These are phyloP conservation scores for Cutaneotrichosporon spelunceum DNA, from an alignment of 1,284 basidiomycete genomes.

Conservation along the genomic window DNA sequence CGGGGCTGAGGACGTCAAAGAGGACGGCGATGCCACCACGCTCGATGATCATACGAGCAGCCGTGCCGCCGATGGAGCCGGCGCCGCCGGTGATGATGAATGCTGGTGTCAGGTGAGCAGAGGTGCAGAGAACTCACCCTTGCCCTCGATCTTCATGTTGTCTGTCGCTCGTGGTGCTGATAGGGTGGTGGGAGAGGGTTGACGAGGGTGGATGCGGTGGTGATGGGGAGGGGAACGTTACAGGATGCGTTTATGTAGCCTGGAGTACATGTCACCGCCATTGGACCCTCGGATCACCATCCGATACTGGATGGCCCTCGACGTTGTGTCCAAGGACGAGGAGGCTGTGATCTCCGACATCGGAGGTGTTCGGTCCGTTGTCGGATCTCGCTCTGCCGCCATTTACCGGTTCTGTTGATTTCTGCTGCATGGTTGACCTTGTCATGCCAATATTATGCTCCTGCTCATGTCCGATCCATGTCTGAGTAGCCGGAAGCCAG, in stretches of 20 bases:
- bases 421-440: not conserved
- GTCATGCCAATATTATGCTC: not conserved
- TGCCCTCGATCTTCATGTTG: conserved; percentile 21
- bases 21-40: conserved; percentile 25
- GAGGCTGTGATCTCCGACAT: not conserved
- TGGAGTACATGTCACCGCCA: not conserved
- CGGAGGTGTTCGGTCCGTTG: not conserved
- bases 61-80: conserved; percentile 29
- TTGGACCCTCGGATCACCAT: not conserved
- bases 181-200: not conserved
- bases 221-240: not conserved
- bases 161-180: not conserved
- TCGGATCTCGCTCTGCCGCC: not conserved
- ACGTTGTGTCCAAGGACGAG: not conserved
- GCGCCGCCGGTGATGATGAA: conserved; percentile 33
- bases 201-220: too few species aligned
- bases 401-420: not conserved
- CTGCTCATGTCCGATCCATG: not conserved
- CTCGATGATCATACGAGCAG: conserved; percentile 26
- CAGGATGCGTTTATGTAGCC: not conserved
- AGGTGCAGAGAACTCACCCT: not conserved
- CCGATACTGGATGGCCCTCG: not conserved
- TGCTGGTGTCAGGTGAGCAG: conserved; percentile 14
- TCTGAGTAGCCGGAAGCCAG: not conserved
- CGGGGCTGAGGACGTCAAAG: conserved; percentile 27